Evolutionary conservation across 768 basidiomycete species (phyloP).

Genomic region (Amanita polypyramis): DNA sequence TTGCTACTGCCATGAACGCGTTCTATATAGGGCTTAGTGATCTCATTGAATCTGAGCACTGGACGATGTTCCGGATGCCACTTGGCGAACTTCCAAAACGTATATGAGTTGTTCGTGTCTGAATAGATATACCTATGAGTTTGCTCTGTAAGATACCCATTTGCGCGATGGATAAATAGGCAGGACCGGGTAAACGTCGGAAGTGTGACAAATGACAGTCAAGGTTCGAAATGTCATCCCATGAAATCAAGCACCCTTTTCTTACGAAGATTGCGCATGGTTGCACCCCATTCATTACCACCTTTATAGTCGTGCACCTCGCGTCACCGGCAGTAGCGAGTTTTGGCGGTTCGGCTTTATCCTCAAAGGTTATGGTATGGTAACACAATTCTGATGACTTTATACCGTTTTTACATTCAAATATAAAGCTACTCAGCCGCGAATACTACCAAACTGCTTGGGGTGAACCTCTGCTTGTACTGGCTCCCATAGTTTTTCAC

Average conservation of each 20-base stretch:
- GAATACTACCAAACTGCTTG: conserved; percentile 77
- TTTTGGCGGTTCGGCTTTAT: conserved; percentile 53
- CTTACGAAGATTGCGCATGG: conserved; percentile 55
- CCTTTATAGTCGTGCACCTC: conserved; percentile 73
- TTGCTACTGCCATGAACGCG: conserved; percentile 35
- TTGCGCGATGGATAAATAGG: neutral
- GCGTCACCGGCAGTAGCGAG: conserved; percentile 64
- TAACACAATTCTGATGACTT: conserved; percentile 13
- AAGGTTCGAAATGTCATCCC: neutral
- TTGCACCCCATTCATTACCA: conserved; percentile 66
- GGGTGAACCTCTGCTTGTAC: conserved; percentile 58
- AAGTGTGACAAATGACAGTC: too few species aligned
- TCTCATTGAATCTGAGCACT: conserved; percentile 29
- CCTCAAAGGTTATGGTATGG: conserved; percentile 66
- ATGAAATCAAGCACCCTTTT: neutral
- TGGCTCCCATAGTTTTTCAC: conserved; percentile 60
- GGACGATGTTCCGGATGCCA: conserved; percentile 25
- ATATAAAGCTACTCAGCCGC: conserved; percentile 57
- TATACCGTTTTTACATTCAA: neutral
- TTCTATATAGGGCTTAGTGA: conserved; percentile 38
- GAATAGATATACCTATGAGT: neutral
- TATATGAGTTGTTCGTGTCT: neutral
- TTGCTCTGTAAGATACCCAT: too few species aligned
- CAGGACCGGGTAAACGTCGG: neutral
- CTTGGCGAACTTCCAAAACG: conserved; percentile 19